Evolutionary conservation across 257 asterid species (phyloP), one percentile per base, ranked within the genome.

Genomic region (Solanum dulcamara): DNA sequence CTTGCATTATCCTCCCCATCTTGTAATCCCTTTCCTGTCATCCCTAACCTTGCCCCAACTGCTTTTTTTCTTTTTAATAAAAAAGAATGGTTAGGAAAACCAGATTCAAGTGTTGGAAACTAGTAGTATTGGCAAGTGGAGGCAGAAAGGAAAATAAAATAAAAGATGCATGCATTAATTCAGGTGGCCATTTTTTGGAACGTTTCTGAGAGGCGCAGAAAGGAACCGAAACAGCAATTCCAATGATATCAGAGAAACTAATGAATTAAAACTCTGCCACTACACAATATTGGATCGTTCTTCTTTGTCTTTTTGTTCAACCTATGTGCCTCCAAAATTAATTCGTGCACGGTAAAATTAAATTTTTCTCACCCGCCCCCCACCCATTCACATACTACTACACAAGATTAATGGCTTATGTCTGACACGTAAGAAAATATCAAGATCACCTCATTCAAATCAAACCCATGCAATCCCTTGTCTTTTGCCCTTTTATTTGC

Each of bases 181-280:
- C 83, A 84, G 87, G 87, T 80, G 85, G 84, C 80, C 86, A 24
- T 28, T 42, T 40, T 71, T 28, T 77, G 64, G 71, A 44, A 42
- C 20, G 67, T 57, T 67, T 37, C 75, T 80, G 24, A 57, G 64
- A 57, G 64, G 59, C 14, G 70, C 71, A 44, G n/a, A 70, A 70
- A 66, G 33, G 80, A 38, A 74, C 86, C 46, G 71, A 81, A 80
- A 32, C 80, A 72, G 20, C 86, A 86, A 26, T 84, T 80, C 86
- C 89, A 75, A 88, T 80, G 70, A 67, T 28, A 68, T 53, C 70
- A 55, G 53, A 30, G 18, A 15, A 3, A 30, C 59, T 70, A 70
- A 82, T 83, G 81, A 50, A 68, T 53, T 42, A 42, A 14, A 81
- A 83, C 87, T 37, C 32, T 83, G 64, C 40, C 28, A 70, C n/a